Percentiles rank a stretch among this genome's conserved stretches.
Evolutionary conservation across 1,139 yeast species (phyloP).

Genomic region (Debaryomycetaceae sp.): DNA sequence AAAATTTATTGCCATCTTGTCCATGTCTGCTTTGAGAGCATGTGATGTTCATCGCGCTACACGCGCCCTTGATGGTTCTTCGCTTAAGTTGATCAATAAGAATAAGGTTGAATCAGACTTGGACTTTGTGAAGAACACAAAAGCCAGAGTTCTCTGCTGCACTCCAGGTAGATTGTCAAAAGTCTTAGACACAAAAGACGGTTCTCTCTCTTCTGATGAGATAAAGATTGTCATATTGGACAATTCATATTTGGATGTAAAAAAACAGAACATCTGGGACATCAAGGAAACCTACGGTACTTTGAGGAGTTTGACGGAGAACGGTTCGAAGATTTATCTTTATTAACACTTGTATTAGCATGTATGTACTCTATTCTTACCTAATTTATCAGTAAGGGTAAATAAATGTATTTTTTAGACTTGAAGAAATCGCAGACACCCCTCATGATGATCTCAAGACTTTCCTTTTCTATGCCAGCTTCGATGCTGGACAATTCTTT

Average conservation of each 20-base stretch:
- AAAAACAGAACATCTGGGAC: conserved; percentile 65
- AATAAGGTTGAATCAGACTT: conserved; percentile 61
- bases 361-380: conserved; percentile 1
- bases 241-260: conserved; percentile 58
- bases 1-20: conserved; percentile 53
- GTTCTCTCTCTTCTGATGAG: conserved; percentile 41
- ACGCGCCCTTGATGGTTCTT: conserved; percentile 50
- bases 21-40: conserved; percentile 69
- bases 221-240: conserved; percentile 60
- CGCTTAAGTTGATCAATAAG: conserved; percentile 64
- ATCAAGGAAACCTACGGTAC: conserved; percentile 42
- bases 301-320: conserved; percentile 37
- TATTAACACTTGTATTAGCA: conserved; percentile 24
- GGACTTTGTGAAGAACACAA: conserved; percentile 45
- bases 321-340: conserved; percentile 48
- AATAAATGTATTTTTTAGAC: conserved; percentile 27
- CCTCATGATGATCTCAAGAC: conserved; percentile 13
- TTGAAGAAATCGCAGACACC: conserved; percentile 29
- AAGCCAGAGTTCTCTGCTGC: conserved; percentile 54
- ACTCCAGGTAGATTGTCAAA: conserved; percentile 63
- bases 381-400: conserved; percentile 29
- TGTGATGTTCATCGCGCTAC: conserved; percentile 70
- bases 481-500: background rate
- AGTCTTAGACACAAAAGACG: conserved; percentile 40
- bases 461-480: background rate